A percentile compares a stretch with the other conserved stretches of the same genome.
phyloP scores from a whole-genome alignment of 495 filamentous ascomycete genomes.

The Penicillium verhagenii region DNA sequence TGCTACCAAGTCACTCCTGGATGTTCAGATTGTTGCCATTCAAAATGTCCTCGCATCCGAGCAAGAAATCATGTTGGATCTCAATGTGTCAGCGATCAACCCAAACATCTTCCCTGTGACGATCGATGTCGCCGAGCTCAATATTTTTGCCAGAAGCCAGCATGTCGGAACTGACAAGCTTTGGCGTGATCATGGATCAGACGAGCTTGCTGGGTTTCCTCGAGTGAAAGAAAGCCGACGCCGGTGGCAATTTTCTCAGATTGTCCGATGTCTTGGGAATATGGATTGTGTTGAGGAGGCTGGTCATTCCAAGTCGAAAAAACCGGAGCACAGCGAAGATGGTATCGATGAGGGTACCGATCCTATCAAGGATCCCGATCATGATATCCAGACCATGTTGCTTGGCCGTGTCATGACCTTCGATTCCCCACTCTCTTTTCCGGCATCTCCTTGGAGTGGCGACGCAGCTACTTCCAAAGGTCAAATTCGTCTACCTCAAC shows the following conservation, averaged over 20 bases:
- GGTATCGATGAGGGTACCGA: slow-evolving; percentile 70
- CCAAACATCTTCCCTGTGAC: slow-evolving; percentile 86
- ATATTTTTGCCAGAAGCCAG: slow-evolving; percentile 90
- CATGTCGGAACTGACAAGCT: slow-evolving; percentile 76
- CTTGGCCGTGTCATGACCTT: slow-evolving; percentile 85
- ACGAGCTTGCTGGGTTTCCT: slow-evolving; percentile 27
- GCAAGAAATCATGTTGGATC: slow-evolving; percentile 92
- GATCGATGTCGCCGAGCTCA: slow-evolving; percentile 79
- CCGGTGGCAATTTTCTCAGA: slow-evolving; percentile 32
- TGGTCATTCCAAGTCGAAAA: background rate
- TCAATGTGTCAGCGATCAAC: slow-evolving; percentile 84
- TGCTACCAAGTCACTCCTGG: slow-evolving; percentile 81
- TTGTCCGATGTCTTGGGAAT: slow-evolving; percentile 29
- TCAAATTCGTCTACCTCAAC: slow-evolving; percentile 74
- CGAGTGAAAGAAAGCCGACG: slow-evolving; percentile 37
- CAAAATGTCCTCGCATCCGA: slow-evolving; percentile 89
- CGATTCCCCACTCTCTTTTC: slow-evolving; percentile 83
- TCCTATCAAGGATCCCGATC: slow-evolving; percentile 63
- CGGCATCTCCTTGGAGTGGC: slow-evolving; percentile 78
- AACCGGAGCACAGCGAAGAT: slow-evolving; percentile 13
- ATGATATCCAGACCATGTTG: slow-evolving; percentile 76
- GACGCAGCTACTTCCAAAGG: slow-evolving; percentile 66
- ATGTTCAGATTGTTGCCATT: slow-evolving; percentile 73
- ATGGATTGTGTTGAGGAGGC: slow-evolving; percentile 22
- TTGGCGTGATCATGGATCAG: slow-evolving; percentile 58